These are phyloP conservation scores for Aspergillus sergii DNA, from an alignment of 2,329 filamentous ascomycete species.

Conservation along the genomic window DNA sequence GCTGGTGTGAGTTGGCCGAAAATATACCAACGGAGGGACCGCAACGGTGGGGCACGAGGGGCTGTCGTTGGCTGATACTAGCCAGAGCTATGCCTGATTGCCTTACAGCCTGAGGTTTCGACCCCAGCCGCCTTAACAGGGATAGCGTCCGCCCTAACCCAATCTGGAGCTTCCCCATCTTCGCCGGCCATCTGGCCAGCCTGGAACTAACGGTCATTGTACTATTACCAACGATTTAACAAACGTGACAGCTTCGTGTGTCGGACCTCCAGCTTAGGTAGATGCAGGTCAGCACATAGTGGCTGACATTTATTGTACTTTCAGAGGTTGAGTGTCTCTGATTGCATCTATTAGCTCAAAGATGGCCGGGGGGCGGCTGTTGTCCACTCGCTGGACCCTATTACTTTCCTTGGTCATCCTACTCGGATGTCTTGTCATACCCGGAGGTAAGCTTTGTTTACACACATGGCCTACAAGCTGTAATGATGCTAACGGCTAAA, in stretches of 20 bases:
- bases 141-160: slow-evolving; percentile 19
- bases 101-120: slow-evolving; percentile 29
- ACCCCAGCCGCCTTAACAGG: slow-evolving; percentile 16
- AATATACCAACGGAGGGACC: slow-evolving; percentile 17
- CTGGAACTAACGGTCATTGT: slow-evolving; percentile 27
- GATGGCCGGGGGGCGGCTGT: slow-evolving; percentile 56
- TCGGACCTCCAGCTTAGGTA: slow-evolving; percentile 24
- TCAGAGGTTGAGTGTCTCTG: slow-evolving; percentile 39
- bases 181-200: slow-evolving; percentile 32
- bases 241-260: slow-evolving; percentile 7
- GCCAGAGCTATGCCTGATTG: slow-evolving; percentile 7
- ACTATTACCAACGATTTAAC: not conserved
- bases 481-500: not conserved
- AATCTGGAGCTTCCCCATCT: slow-evolving; percentile 29
- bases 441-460: slow-evolving; percentile 59
- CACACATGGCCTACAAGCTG: not conserved
- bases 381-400: slow-evolving; percentile 66
- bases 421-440: slow-evolving; percentile 63
- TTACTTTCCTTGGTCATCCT: slow-evolving; percentile 62
- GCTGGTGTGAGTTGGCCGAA: slow-evolving; percentile 29
- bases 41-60: slow-evolving; percentile 25
- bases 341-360: slow-evolving; percentile 28
- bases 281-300: slow-evolving; percentile 34
- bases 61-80: slow-evolving; percentile 13
- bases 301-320: slow-evolving; percentile 20